Base-by-base conservation (phyloP, 352 stramenopile genomes). In the Pythium aristosporum region DNA sequence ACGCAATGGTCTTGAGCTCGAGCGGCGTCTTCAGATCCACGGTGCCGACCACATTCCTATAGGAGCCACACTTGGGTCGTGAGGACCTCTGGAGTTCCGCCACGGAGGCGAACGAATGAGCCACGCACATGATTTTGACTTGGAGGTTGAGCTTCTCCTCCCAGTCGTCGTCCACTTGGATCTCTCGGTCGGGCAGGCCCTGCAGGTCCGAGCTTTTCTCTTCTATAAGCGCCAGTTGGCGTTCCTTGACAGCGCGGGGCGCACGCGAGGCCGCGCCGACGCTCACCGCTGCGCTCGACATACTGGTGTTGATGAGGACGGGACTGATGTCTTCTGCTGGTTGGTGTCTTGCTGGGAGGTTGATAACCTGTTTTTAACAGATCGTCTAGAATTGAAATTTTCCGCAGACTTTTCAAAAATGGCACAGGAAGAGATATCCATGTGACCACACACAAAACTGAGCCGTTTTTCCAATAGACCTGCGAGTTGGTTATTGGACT, bases 1-100 rank as follows among this genome's bases (percentile, higher is more conserved):
- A 74, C 37, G 97, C 96, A 61, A 99, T 99, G 49, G 91, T 97
- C 75, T 98, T 98, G 23, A 99, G 85, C 71, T 99, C 96, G 20
- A 99, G 77, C 34, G 80, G 83, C 32, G 92, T 96, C 56, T 97
- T 95, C 15, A 99, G 72, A 72, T 99, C 98, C 39, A 98, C 93
- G 0, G 93, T 98, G 5, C 89, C 85, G n/a, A 98, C 93, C 28
- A 98, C 82, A 61, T 98, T 99, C 77, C 89, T 96, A 66, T 34
- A 57, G 34, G 2, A 5, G 16, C 25, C 7, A 41, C 13, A 25
- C 12, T 20, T 11, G 21, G 25, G 7, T 46, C 37, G 25, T 30
- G 3, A 30, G 25, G 5, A 30, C 5, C 25, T 30, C 25, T 30
- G 25, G 25, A 2, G 25, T 30, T 30, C 25, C 1, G 25, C 34